Evolutionary conservation across 2,329 filamentous ascomycete species (phyloP), one percentile per base, ranked within the genome.

Genomic region (Boeremia lycopersici): DNA sequence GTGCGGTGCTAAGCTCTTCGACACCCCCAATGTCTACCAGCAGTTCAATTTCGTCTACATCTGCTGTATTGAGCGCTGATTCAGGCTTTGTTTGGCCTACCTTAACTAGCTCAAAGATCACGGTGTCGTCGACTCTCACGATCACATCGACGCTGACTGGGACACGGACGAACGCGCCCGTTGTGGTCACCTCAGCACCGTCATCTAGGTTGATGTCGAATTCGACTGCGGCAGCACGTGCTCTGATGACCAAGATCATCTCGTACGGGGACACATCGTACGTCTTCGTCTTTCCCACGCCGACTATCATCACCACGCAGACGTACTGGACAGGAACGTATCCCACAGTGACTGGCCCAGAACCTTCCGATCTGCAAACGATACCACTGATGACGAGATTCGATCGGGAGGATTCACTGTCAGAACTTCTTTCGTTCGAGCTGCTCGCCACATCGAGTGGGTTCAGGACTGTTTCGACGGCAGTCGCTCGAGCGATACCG

Each of bases 261-360:
- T 60, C 62, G 9, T 71, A 62, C 23, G 65, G 66, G 6, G 62
- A 67, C 13, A 50, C 57, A 7, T 52, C 53, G 1, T 49, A 69
- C 25, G 69, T 58, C 29, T 70, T 73, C 33, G 61, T 69, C 8
- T 73, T 74, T 29, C 68, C 71, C 4, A 64, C 60, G 10, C 70
- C 69, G 1, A 48, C 52, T 15, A 68, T 73, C 34, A 61, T 54
- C 6, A 73, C 71, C 1, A 73, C 67, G 2, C 53, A 64, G 13
- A 68, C 68, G n/a, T 74, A 71, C 34, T 74, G 70, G 70, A 68
- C 69, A 0, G 71, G 71, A 8, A 56, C 53, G 1, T 70, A 71
- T 29, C 69, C 70, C 3, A 66, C 65, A 0, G 59, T 67, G 1
- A 70, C 63, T 3, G 69, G 65, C 2, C 62, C 66, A 4, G 52